Conservation (phyloP, 257 asterid genomes). For the Petrea volubilis region DNA sequence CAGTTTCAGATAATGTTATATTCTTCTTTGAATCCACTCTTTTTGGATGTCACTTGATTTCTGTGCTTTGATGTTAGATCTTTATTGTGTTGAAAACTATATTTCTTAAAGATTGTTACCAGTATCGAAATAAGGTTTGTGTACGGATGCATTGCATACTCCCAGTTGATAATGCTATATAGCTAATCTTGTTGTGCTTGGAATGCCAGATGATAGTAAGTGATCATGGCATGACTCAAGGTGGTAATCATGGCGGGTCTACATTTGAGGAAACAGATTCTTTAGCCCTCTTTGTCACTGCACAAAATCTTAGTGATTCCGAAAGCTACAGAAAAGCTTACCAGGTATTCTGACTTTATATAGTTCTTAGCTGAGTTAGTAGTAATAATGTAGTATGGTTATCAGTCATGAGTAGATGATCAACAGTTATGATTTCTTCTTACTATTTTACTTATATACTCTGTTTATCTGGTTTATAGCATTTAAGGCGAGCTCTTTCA, state of each 20-base stretch:
- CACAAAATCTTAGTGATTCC: slow-evolving; percentile 29
- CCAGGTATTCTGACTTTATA: slow-evolving; percentile 54
- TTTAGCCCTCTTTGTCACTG: slow-evolving; percentile 77
- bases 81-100: not conserved
- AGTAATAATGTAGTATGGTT: not conserved
- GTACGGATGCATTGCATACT: slow-evolving; percentile 4
- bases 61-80: no score
- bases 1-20: not conserved
- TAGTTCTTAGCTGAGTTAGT: slow-evolving; percentile 14
- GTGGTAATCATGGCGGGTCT: slow-evolving; percentile 94
- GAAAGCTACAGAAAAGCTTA: slow-evolving; percentile 42
- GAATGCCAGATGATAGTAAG: slow-evolving; percentile 72
- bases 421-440: no score
- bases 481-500: not conserved
- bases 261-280: slow-evolving; percentile 89
- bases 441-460: not conserved
- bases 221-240: slow-evolving; percentile 96
- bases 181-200: slow-evolving; percentile 22
- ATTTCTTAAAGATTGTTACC: not conserved
- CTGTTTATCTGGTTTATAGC: not conserved
- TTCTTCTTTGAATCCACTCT: no score
- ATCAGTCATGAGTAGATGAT: slow-evolving; percentile 1
- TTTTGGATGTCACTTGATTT: slow-evolving; percentile 5
- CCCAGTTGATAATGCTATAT: slow-evolving; percentile 17
- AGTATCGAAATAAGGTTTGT: not conserved